These are phyloP conservation scores for Paramecium biaurelia DNA, from an alignment of 73 alveolate species.

Conservation along the genomic window DNA sequence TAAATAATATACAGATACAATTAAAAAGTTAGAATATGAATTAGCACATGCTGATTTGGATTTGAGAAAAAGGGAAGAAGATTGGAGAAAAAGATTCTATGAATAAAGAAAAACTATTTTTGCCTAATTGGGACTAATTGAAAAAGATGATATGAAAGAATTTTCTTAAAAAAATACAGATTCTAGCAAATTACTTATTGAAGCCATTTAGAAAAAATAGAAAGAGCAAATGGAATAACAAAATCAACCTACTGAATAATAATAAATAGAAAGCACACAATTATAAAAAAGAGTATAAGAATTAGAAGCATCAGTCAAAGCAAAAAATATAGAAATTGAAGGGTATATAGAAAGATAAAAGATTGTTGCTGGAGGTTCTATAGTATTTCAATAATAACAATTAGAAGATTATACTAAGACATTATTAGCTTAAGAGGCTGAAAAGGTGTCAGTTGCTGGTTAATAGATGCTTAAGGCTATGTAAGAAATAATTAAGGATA, in stretches of 20 bases:
- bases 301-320: constrained; percentile 1
- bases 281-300: neutral
- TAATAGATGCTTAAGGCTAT: constrained; percentile 37
- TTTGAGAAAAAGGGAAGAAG: constrained; percentile 47
- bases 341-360: constrained; percentile 16
- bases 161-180: neutral
- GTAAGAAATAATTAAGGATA: constrained; percentile 20
- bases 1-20: constrained; percentile 33
- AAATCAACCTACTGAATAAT: neutral
- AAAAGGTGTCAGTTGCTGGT: neutral
- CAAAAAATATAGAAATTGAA: constrained; percentile 23
- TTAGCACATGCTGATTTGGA: constrained; percentile 26
- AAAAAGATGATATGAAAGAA: neutral
- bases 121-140: constrained; percentile 39
- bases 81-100: constrained; percentile 38
- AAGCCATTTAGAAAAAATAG: neutral
- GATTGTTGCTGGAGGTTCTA: neutral
- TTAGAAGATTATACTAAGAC: neutral
- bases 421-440: constrained; percentile 9
- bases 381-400: neutral
- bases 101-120: constrained; percentile 40
- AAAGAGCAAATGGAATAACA: neutral
- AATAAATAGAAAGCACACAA: neutral
- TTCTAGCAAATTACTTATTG: neutral
- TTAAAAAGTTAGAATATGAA: constrained; percentile 31